phyloP scores from a whole-genome alignment of 768 basidiomycete genomes.

The Phylloporus sp. region DNA sequence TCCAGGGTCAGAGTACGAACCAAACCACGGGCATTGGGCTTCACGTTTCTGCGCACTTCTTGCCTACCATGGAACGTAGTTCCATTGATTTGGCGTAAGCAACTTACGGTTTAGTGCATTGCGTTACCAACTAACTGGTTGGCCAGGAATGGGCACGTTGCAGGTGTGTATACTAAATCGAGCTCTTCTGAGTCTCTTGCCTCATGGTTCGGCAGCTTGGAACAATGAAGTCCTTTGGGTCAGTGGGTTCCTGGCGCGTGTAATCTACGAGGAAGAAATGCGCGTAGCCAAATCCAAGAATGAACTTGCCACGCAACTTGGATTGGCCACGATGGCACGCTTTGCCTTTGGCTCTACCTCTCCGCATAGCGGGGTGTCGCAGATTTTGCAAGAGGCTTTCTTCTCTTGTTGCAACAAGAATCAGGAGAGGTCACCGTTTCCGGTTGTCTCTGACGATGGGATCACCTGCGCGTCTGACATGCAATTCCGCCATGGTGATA shows the following conservation, averaged over 20 bases:
- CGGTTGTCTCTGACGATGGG: conserved; percentile 10
- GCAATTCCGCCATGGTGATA: conserved; percentile 5
- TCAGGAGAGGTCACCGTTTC: conserved; percentile 2
- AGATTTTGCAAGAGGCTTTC: conserved; percentile 12
- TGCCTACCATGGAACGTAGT: conserved; percentile 93
- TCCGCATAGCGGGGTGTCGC: conserved; percentile 28
- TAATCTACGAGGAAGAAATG: conserved; percentile 83
- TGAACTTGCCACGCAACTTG: conserved; percentile 18
- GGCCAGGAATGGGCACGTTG: conserved; percentile 76
- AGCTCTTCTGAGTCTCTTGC: not conserved
- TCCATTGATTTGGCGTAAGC: conserved; percentile 80
- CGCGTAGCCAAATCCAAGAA: not conserved
- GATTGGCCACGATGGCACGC: conserved; percentile 74
- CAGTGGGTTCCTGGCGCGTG: conserved; percentile 75
- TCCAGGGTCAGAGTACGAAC: conserved; percentile 78
- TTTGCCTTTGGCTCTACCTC: conserved; percentile 52
- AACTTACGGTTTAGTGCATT: not conserved
- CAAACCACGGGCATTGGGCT: conserved; percentile 80
- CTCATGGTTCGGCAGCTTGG: conserved; percentile 52
- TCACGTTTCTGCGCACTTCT: conserved; percentile 74
- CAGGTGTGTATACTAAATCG: conserved; percentile 40
- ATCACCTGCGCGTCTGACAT: not conserved
- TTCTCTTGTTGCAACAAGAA: conserved; percentile 3
- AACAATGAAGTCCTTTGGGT: conserved; percentile 83
- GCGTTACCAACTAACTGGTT: not conserved